phyloP scores from a whole-genome alignment of 331 rosid species.

The Rhamnella rubrinervis region DNA sequence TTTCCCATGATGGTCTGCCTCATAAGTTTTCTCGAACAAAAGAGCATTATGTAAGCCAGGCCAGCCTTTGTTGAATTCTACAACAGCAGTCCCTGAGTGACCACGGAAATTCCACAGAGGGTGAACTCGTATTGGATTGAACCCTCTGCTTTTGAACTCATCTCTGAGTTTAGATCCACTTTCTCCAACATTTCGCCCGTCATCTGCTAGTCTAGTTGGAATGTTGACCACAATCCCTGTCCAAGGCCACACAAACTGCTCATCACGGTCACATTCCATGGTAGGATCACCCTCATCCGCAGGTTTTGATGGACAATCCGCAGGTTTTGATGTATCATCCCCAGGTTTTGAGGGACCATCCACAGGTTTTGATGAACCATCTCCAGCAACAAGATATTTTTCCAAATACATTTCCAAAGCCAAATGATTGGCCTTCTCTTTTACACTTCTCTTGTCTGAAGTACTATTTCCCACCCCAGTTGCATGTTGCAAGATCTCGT shows the following conservation, averaged over 20 bases:
- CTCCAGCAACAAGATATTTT: constrained; percentile 36
- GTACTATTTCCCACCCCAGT: neutral
- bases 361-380: constrained; percentile 58
- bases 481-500: neutral
- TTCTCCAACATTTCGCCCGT: constrained; percentile 69
- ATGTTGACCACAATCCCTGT: constrained; percentile 78
- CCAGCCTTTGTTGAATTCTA: constrained; percentile 86
- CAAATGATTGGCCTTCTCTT: neutral
- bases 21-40: constrained; percentile 82
- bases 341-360: constrained; percentile 40
- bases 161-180: constrained; percentile 92
- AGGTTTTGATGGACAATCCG: constrained; percentile 56
- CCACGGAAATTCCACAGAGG: constrained; percentile 67
- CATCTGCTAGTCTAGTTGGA: constrained; percentile 60
- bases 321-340: constrained; percentile 39
- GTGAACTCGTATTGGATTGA: constrained; percentile 67
- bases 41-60: constrained; percentile 72
- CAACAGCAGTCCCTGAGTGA: constrained; percentile 79
- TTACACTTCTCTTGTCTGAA: neutral
- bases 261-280: constrained; percentile 46
- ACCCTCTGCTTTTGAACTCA: constrained; percentile 70
- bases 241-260: constrained; percentile 92
- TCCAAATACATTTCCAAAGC: neutral
- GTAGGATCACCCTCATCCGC: constrained; percentile 42
- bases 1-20: constrained; percentile 71